A percentile compares a stretch with the other conserved stretches of the same genome.
These are phyloP conservation scores for Beauveria rudraprayagi DNA, from an alignment of 2,329 filamentous ascomycete species.

Conservation along the genomic window DNA sequence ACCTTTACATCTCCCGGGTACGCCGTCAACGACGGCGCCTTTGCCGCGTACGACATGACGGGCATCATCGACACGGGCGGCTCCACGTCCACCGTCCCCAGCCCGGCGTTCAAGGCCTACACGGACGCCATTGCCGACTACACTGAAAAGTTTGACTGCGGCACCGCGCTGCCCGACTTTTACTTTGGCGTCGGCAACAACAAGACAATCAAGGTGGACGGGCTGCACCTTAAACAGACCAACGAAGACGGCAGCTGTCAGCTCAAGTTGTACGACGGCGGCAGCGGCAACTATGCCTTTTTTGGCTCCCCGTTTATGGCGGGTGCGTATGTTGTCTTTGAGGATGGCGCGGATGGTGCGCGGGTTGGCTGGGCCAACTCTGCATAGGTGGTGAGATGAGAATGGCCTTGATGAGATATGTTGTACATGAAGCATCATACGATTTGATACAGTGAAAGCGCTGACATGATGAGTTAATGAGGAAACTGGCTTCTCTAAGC, in stretches of 20 bases:
- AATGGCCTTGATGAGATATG: too few species aligned
- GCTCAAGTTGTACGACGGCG: neutral
- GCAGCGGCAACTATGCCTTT: neutral
- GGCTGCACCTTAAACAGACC: slow-evolving; percentile 17
- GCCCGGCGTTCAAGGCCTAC: slow-evolving; percentile 17
- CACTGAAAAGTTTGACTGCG: slow-evolving; percentile 35
- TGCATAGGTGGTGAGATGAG: neutral
- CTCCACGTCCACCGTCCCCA: slow-evolving; percentile 51
- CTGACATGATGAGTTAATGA: too few species aligned
- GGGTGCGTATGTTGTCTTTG: neutral
- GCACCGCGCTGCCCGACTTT: slow-evolving; percentile 36
- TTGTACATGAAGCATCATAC: too few species aligned
- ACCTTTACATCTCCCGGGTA: slow-evolving; percentile 18
- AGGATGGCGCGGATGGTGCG: neutral
- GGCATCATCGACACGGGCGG: slow-evolving; percentile 53
- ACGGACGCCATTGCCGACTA: slow-evolving; percentile 42
- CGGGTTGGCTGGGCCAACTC: slow-evolving; percentile 4
- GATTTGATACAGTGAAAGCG: too few species aligned
- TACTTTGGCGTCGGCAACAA: slow-evolving; percentile 48
- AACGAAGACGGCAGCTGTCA: neutral
- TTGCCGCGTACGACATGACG: slow-evolving; percentile 31
- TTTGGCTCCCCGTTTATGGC: slow-evolving; percentile 1
- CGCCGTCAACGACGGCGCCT: slow-evolving; percentile 13
- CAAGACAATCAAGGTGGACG: slow-evolving; percentile 49
- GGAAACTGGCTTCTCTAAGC: too few species aligned